phyloP scores from a whole-genome alignment of 257 asterid species.

The Nicotiana knightiana region DNA sequence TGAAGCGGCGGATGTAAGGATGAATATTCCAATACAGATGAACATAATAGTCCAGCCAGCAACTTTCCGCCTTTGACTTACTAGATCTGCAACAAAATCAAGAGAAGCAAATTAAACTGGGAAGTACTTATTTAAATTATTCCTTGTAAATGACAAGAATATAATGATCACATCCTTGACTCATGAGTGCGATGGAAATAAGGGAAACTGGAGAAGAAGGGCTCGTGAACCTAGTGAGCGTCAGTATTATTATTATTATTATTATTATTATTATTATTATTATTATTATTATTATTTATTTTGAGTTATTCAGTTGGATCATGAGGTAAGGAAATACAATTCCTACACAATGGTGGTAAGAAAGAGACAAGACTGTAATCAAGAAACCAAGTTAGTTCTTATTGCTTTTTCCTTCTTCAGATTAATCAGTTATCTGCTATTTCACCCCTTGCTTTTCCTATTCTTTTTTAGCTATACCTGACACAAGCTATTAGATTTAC shows the following conservation, averaged over 20 bases:
- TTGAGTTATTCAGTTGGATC: not conserved
- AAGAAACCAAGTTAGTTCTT: not conserved
- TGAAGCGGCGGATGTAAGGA: conserved; percentile 80
- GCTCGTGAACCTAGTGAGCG: not conserved
- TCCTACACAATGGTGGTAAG: not conserved
- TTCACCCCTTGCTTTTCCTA: not conserved
- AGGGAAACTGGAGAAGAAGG: not conserved
- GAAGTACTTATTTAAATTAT: not conserved
- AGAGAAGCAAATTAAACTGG: not conserved
- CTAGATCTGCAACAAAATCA: conserved; percentile 31
- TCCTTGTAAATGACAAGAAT: not conserved
- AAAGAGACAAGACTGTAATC: not conserved
- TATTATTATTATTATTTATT: not conserved
- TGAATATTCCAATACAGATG: conserved; percentile 65
- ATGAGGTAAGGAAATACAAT: not conserved
- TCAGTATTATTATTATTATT: not conserved
- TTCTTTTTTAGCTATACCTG: not conserved
- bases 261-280: not conserved
- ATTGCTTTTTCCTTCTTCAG: not conserved
- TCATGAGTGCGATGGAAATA: not conserved
- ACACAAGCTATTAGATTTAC: not conserved
- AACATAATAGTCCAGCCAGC: conserved; percentile 89
- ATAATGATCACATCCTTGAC: not conserved
- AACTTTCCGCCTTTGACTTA: conserved; percentile 57
- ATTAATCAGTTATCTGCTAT: not conserved